phyloP scores from a whole-genome alignment of 2,329 filamentous ascomycete species.

The Neospermospora avenae region DNA sequence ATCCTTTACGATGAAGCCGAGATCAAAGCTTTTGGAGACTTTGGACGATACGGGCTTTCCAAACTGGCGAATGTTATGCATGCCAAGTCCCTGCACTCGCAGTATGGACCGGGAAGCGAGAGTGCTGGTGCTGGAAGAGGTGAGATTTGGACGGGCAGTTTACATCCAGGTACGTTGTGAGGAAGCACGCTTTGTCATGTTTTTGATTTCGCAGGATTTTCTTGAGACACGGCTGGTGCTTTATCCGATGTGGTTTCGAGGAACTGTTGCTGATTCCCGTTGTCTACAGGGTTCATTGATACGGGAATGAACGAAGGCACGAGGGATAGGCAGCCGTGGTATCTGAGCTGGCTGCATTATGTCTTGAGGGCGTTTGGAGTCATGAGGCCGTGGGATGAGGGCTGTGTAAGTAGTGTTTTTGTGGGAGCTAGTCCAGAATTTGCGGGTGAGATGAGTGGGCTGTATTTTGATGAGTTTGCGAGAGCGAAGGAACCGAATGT shows the following conservation, averaged over 20 bases:
- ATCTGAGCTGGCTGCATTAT: constrained; percentile 13
- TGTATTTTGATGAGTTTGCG: constrained; percentile 18
- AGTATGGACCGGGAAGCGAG: constrained; percentile 18
- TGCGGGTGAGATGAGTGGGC: constrained; percentile 16
- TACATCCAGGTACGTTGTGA: constrained; percentile 25
- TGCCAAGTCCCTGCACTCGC: constrained; percentile 16
- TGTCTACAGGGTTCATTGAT: constrained; percentile 21
- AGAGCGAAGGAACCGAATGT: constrained; percentile 7
- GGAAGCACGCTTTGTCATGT: too few relatives aligned
- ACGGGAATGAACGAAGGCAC: constrained; percentile 17
- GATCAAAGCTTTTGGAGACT: constrained; percentile 5
- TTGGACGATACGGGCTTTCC: constrained; percentile 17
- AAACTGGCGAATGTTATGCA: constrained; percentile 25
- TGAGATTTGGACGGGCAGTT: constrained; percentile 18
- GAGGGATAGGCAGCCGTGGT: constrained; percentile 12
- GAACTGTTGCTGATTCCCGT: too few relatives aligned
- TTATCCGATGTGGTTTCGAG: too few relatives aligned
- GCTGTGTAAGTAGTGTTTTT: constrained; percentile 17
- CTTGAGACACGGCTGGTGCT: too few relatives aligned
- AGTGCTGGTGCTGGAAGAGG: constrained; percentile 13
- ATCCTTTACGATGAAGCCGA: constrained; percentile 14
- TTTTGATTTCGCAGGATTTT: too few relatives aligned
- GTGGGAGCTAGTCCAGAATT: constrained; percentile 19
- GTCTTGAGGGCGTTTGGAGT: constrained; percentile 9
- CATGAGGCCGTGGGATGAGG: constrained; percentile 16